These are phyloP conservation scores for Paecilomyces sp. DNA, from an alignment of 2,329 filamentous ascomycete species.

Conservation along the genomic window DNA sequence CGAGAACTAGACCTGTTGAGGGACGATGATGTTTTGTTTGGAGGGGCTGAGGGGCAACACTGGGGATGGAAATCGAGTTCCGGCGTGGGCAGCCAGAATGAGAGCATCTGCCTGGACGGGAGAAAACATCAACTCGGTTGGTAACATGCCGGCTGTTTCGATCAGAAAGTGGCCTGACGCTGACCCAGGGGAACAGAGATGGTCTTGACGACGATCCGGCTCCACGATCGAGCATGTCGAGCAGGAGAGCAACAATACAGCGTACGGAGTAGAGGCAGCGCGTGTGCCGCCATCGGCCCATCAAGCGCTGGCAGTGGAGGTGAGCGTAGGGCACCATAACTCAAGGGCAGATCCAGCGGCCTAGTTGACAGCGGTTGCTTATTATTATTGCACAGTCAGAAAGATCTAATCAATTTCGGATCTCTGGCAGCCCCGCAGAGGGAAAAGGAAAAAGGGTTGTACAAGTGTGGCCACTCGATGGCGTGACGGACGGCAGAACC, in stretches of 20 bases:
- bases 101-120: background rate
- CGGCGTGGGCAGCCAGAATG: background rate
- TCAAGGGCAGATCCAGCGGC: background rate
- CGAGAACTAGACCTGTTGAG: background rate
- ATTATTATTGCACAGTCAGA: background rate
- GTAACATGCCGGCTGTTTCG: background rate
- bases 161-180: background rate
- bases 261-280: background rate
- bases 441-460: background rate
- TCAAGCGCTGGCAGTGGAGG: background rate
- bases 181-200: background rate
- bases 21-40: background rate
- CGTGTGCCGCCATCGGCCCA: background rate
- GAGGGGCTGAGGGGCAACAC: background rate
- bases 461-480: background rate
- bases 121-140: background rate
- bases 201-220: too few relatives aligned
- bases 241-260: background rate
- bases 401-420: background rate
- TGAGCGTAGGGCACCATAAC: background rate
- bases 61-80: background rate
- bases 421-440: background rate
- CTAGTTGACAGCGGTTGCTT: background rate
- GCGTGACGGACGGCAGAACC: background rate
- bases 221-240: too few relatives aligned